Conservation (phyloP, 352 stramenopile genomes). For the Pythium aquatile region DNA sequence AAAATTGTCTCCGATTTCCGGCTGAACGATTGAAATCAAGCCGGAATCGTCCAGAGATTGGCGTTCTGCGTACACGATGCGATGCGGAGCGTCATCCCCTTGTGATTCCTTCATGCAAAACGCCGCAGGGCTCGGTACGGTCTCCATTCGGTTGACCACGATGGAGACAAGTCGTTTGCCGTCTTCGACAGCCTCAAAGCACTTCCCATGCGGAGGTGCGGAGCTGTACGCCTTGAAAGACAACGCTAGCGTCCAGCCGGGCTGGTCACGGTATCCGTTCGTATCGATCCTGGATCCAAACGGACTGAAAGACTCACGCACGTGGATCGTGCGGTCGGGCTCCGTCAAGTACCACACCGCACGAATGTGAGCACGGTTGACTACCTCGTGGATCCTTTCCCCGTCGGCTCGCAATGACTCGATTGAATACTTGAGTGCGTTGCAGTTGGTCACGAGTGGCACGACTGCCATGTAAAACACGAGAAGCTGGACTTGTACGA, state of each 20-base stretch:
- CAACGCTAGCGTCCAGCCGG: slow-evolving; percentile 26
- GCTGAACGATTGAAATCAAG: slow-evolving; percentile 31
- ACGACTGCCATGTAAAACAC: slow-evolving; percentile 49
- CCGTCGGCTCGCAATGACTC: slow-evolving; percentile 38
- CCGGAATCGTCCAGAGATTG: background rate
- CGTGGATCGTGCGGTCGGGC: slow-evolving; percentile 31
- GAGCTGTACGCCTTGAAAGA: slow-evolving; percentile 42
- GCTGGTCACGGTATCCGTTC: slow-evolving; percentile 1
- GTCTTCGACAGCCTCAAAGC: slow-evolving; percentile 26
- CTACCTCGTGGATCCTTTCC: slow-evolving; percentile 26
- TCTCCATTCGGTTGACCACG: slow-evolving; percentile 5
- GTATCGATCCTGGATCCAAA: slow-evolving; percentile 34
- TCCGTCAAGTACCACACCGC: slow-evolving; percentile 33
- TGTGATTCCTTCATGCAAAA: slow-evolving; percentile 38
- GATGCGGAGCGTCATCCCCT: slow-evolving; percentile 34
- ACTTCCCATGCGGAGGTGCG: slow-evolving; percentile 31
- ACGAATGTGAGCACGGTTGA: slow-evolving; percentile 24
- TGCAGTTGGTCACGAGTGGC: slow-evolving; percentile 47
- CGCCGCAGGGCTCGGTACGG: slow-evolving; percentile 10
- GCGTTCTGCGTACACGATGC: slow-evolving; percentile 39
- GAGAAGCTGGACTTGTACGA: slow-evolving; percentile 34
- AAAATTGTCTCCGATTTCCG: slow-evolving; percentile 29
- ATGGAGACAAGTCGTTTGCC: slow-evolving; percentile 18
- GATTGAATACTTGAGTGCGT: slow-evolving; percentile 48
- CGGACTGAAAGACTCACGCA: slow-evolving; percentile 35